These are phyloP conservation scores for Lepiota venenata DNA, from an alignment of 768 basidiomycete species.

Conservation along the genomic window DNA sequence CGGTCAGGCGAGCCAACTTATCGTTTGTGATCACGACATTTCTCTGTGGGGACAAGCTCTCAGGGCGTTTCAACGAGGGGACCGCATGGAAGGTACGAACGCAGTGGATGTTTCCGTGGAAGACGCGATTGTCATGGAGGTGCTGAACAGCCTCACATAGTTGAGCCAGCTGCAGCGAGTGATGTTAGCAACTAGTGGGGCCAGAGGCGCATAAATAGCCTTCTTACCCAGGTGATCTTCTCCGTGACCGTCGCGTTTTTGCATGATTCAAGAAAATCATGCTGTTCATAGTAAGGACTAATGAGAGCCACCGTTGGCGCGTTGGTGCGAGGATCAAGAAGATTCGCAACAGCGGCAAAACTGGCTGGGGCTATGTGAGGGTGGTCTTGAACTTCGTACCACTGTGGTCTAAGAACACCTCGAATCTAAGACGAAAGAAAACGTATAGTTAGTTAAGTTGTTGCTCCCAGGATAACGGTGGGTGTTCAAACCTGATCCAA, in stretches of 20 bases:
- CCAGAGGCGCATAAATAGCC: neutral
- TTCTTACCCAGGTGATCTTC: slow-evolving; percentile 1
- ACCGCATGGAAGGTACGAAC: neutral
- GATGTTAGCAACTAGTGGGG: too few species aligned
- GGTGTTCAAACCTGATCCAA: too few species aligned
- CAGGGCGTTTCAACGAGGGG: too few species aligned
- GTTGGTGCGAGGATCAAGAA: neutral
- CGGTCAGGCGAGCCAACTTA: neutral
- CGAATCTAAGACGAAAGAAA: neutral
- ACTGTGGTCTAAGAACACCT: neutral
- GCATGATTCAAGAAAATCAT: neutral
- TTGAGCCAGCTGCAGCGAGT: neutral
- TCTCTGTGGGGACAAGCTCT: neutral
- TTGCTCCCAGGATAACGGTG: too few species aligned
- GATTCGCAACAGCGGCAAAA: neutral
- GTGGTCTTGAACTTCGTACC: neutral
- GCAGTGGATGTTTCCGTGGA: slow-evolving; percentile 2
- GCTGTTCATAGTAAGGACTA: neutral
- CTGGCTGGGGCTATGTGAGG: neutral
- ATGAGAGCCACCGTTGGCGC: neutral
- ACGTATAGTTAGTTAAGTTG: too few species aligned
- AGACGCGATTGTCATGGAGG: neutral
- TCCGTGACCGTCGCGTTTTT: neutral
- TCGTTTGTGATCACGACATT: neutral
- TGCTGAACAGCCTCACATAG: neutral